Evolutionary conservation across 75 land plant genomes (phyloP).

Genomic region (Chamaecyparis obtusa): DNA sequence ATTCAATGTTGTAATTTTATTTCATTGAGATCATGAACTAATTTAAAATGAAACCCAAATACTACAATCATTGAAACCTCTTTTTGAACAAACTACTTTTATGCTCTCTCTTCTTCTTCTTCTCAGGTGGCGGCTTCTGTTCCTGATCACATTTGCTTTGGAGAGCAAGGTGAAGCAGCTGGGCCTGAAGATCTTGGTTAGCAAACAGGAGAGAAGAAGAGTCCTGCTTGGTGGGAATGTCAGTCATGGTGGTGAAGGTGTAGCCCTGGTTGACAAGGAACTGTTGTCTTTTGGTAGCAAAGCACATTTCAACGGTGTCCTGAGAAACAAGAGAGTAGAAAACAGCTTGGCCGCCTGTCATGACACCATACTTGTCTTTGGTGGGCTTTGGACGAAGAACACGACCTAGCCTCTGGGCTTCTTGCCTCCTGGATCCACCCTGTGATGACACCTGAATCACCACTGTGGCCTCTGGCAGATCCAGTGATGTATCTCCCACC

Average conservation of each 20-base stretch:
- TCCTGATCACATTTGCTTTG: background rate
- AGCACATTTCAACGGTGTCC: slow-evolving; percentile 20
- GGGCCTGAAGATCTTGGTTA: background rate
- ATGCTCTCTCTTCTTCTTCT: background rate
- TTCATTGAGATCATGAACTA: too few relatives aligned
- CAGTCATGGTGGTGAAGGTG: slow-evolving; percentile 11
- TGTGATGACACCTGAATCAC: slow-evolving; percentile 24
- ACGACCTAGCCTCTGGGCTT: slow-evolving; percentile 23
- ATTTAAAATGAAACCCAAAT: too few relatives aligned
- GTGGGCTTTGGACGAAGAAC: slow-evolving; percentile 14
- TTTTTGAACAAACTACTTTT: background rate
- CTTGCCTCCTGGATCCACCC: slow-evolving; percentile 22
- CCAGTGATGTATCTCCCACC: slow-evolving; percentile 20
- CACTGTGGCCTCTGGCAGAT: slow-evolving; percentile 22
- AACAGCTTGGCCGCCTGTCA: slow-evolving; percentile 14
- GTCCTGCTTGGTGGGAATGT: background rate
- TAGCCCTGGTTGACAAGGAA: slow-evolving; percentile 29
- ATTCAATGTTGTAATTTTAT: too few relatives aligned
- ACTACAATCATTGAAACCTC: background rate
- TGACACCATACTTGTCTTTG: background rate
- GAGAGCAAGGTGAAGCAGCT: background rate
- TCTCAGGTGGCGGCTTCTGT: background rate
- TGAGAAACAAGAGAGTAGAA: slow-evolving; percentile 21
- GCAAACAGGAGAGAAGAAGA: background rate
- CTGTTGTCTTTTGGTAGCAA: slow-evolving; percentile 17